Evolutionary conservation across 805 yeast genomes (phyloP), one percentile per base, ranked within the genome.

Genomic region (Wickerhamiella occidentalis): DNA sequence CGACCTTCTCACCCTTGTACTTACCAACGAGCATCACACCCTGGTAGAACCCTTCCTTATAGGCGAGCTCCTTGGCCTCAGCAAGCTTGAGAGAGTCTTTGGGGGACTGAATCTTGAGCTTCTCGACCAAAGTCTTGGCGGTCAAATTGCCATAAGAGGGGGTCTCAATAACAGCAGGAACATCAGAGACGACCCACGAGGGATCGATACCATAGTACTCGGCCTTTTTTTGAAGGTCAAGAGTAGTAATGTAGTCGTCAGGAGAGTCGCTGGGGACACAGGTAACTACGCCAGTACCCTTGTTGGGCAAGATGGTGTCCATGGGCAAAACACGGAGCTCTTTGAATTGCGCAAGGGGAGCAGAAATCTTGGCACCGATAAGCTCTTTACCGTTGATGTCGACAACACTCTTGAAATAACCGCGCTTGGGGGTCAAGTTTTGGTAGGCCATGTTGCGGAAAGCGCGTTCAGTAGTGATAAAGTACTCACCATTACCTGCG

Each of bases 191-290:
- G 40, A 85, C 92, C 98, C 97, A 92, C 54, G 80, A 87, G 59
- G 79, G 74, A 54, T 88, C 74, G 61, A 90, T 84, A 49, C 79
- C 77, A 66, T 90, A 88, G 67, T 79, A 90, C 61, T 86, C 96
- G 28, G 96, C 83, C 71, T 90, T 90, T 72, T 85, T 79, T 59
- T 75, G 75, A 59, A 92, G 76, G 58, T 92, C 98, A 60, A 73
- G 74, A 45, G 82, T 76, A 52, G 96, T 92, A 68, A 90, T 80
- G 64, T 61, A 92, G 72, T 92, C 98, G 71, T 92, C 98, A 53
- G 98, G 97, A 51, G 97, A 88, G 68, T 88, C 96, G n/a, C 95
- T 82, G 54, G 97, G 98, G 55, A 88, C 97, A 73, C 96, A 92
- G 5, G 97, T 90, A 51, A 92, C 98, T 42, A 92, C 96, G 73